Percentiles rank a stretch among this genome's conserved stretches.
Conservation (phyloP, 805 yeast species). For the Wilhelminamyces savonicus region DNA sequence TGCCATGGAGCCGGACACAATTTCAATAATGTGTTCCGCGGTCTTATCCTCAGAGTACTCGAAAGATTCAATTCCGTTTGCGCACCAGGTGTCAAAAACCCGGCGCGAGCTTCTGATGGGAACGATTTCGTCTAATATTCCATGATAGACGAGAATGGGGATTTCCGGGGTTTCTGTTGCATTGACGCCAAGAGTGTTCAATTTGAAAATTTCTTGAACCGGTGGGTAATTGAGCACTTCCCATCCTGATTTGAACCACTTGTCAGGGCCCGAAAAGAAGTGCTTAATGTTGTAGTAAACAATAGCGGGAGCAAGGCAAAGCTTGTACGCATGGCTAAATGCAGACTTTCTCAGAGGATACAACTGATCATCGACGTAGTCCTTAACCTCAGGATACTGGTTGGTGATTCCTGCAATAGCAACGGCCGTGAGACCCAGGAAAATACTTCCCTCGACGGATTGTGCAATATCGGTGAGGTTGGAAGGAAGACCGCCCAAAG, state of each 20-base stretch:
- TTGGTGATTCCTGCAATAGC: not conserved
- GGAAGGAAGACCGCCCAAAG: not conserved
- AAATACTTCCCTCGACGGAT: not conserved
- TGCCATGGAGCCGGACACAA: conserved; percentile 6
- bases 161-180: not conserved
- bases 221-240: not conserved
- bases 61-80: not conserved
- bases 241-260: too few relatives aligned
- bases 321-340: too few relatives aligned
- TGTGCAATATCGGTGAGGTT: not conserved
- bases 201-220: not conserved
- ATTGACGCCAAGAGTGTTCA: not conserved
- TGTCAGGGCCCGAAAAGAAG: too few relatives aligned
- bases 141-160: not conserved
- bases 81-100: not conserved
- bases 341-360: too few relatives aligned
- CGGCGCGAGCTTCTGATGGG: not conserved
- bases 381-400: not conserved
- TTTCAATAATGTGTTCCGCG: not conserved
- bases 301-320: too few relatives aligned
- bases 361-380: too few relatives aligned
- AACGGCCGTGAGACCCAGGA: not conserved
- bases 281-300: too few relatives aligned
- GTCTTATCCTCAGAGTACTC: not conserved
- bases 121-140: not conserved